Conservation (phyloP, 2,329 filamentous ascomycete genomes). For the Bipolaris bicolor region DNA sequence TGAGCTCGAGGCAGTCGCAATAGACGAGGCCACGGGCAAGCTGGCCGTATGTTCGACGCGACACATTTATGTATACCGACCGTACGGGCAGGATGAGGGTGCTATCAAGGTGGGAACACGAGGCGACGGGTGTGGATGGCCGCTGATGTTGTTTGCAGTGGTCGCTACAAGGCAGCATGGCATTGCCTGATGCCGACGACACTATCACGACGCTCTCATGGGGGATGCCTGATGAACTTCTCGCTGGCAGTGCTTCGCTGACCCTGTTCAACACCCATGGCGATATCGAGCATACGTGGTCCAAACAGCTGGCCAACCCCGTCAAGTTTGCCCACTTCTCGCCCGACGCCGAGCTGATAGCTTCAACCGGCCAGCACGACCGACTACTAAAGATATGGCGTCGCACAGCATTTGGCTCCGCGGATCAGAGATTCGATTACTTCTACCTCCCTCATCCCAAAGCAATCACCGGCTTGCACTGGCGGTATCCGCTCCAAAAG, state of each 20-base stretch:
- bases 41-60: conserved; percentile 75
- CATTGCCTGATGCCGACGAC: conserved; percentile 53
- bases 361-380: conserved; percentile 78
- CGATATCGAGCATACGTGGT: conserved; percentile 70
- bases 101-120: conserved; percentile 69
- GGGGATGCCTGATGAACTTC: conserved; percentile 83
- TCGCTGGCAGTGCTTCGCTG: conserved; percentile 74
- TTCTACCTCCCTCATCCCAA: conserved; percentile 86
- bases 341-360: conserved; percentile 85
- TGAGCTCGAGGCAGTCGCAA: conserved; percentile 74
- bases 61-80: conserved; percentile 77
- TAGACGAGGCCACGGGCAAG: conserved; percentile 84
- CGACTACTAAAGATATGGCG: conserved; percentile 92
- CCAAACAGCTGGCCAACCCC: conserved; percentile 72
- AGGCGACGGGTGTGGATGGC: conserved; percentile 7
- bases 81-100: conserved; percentile 72
- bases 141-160: conserved; percentile 53
- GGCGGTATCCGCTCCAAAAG: conserved; percentile 77
- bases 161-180: conserved; percentile 67
- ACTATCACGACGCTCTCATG: conserved; percentile 74
- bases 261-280: conserved; percentile 69
- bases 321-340: conserved; percentile 79
- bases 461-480: conserved; percentile 81
- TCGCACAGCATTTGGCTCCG: conserved; percentile 79
- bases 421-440: conserved; percentile 87